Base-by-base conservation (phyloP, 495 filamentous ascomycete species). In the Aspergillus asperescens region DNA sequence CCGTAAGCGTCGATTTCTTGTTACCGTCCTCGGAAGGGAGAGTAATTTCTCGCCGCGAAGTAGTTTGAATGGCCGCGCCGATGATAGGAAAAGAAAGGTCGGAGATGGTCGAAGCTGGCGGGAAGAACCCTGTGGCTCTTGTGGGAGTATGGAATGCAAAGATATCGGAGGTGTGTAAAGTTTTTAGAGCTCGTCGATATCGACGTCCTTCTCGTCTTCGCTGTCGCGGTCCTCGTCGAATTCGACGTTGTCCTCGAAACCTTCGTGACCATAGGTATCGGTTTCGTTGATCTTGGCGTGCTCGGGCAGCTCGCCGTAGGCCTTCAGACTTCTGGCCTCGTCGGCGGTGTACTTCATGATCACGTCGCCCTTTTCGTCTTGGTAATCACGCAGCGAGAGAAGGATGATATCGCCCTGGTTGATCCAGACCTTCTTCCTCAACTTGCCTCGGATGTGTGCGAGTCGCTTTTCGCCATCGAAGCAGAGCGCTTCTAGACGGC, bases 281-380 rank as follows among this genome's bases (percentile, higher is more conserved):
- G 92, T 96, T 82, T 97, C 92, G 80, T 97, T 97, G 81, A 97
- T 97, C 87, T 97, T 97, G 66, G 94, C 93, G 61, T 81, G 89
- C 71, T 97, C 93, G 50, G 93, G 93, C 53, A 98, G 80, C 75
- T 98, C 93, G 65, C 94, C 93, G 65, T 96, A 96, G 54, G 89
- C 88, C 79, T 95, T 95, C 63, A 98, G 77, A 57, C 81, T 86
- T 68, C 94, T 83, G 57, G 94, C 93, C 81, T 98, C 93, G 62
- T 98, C 93, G 73, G 93, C 90, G 40, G 83, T 87, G 80, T 98
- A 98, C 78, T 98, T 98, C 70, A 96, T 84, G 75, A 98, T 96
- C 39, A 98, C 93, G 68, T 98, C 93, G 60, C 90, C 93, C 78
- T 98, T 98, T 73, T 95, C 89, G 71, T 96, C 93, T 70, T 98